phyloP scores from a whole-genome alignment of 305 asterid genomes.

The Caryopteris hybrid region DNA sequence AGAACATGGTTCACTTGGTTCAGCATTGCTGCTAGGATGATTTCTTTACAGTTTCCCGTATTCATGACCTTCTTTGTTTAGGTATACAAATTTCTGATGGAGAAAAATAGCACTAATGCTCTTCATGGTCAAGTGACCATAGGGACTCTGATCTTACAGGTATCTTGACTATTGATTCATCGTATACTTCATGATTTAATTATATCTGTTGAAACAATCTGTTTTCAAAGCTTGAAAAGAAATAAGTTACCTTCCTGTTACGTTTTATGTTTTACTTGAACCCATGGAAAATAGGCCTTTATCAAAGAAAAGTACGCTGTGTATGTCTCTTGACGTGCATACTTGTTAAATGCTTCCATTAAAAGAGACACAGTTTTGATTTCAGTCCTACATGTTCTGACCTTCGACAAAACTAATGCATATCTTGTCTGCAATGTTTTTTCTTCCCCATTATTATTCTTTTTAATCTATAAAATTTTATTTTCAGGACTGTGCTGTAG shows the following conservation, averaged over 20 bases:
- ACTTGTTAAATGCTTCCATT: background rate
- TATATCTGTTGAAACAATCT: constrained; percentile 1
- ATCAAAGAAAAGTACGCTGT: no score
- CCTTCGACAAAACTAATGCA: background rate
- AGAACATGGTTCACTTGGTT: constrained; percentile 12
- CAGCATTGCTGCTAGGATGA: constrained; percentile 1
- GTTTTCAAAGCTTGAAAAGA: background rate
- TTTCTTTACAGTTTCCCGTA: background rate
- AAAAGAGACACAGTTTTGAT: background rate
- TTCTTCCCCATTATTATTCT: no score
- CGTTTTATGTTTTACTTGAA: background rate
- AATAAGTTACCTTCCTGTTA: constrained; percentile 1
- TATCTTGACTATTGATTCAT: constrained; percentile 22
- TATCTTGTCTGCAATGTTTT: constrained; percentile 3
- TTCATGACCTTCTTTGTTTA: constrained; percentile 22
- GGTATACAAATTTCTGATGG: constrained; percentile 96
- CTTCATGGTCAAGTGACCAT: constrained; percentile 99
- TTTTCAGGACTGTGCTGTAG: constrained; percentile 98
- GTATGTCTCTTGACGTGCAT: no score
- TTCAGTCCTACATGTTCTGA: constrained; percentile 6
- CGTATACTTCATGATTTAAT: constrained; percentile 1
- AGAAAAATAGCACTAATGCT: constrained; percentile 76
- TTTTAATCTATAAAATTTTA: background rate
- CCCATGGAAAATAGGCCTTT: no score
- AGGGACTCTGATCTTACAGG: constrained; percentile 98